A percentile compares a stretch with the other conserved stretches of the same genome.
These are phyloP conservation scores for Aspergillus pseudonomiae DNA, from an alignment of 2,329 filamentous ascomycete genomes.

Conservation along the genomic window DNA sequence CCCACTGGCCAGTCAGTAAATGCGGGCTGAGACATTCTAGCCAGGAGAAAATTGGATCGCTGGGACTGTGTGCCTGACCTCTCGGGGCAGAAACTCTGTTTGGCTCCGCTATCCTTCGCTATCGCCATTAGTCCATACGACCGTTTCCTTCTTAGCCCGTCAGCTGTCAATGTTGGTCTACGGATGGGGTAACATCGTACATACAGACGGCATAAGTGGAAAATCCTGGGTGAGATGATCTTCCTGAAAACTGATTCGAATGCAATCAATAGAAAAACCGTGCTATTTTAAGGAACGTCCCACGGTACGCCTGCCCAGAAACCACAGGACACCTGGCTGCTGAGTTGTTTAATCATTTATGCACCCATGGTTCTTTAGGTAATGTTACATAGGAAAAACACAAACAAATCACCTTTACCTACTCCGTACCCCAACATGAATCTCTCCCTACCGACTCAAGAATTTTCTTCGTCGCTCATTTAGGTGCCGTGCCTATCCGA, in stretches of 20 bases:
- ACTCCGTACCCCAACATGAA: not conserved
- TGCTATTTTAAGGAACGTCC: slow-evolving; percentile 15
- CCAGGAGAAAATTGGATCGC: slow-evolving; percentile 5
- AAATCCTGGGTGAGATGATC: slow-evolving; percentile 3
- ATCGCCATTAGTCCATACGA: slow-evolving; percentile 3
- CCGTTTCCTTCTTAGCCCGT: slow-evolving; percentile 2
- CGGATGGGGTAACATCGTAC: not conserved
- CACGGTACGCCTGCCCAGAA: slow-evolving; percentile 5
- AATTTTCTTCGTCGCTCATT: not conserved
- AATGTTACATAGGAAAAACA: not conserved
- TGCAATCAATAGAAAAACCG: not conserved
- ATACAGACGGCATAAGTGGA: not conserved
- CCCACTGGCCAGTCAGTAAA: slow-evolving; percentile 14
- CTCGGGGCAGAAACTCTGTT: slow-evolving; percentile 1
- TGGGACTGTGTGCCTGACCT: slow-evolving; percentile 12
- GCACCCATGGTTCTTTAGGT: not conserved
- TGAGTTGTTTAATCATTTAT: not conserved
- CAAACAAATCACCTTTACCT: not conserved
- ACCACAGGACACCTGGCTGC: not conserved
- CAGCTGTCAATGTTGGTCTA: slow-evolving; percentile 7
- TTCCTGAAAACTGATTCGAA: not conserved
- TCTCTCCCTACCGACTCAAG: not conserved
- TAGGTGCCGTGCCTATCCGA: not conserved
- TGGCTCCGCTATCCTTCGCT: not conserved
- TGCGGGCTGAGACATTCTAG: slow-evolving; percentile 19